phyloP scores from a whole-genome alignment of 2,329 filamentous ascomycete species.

The Cladosporium sp. region DNA sequence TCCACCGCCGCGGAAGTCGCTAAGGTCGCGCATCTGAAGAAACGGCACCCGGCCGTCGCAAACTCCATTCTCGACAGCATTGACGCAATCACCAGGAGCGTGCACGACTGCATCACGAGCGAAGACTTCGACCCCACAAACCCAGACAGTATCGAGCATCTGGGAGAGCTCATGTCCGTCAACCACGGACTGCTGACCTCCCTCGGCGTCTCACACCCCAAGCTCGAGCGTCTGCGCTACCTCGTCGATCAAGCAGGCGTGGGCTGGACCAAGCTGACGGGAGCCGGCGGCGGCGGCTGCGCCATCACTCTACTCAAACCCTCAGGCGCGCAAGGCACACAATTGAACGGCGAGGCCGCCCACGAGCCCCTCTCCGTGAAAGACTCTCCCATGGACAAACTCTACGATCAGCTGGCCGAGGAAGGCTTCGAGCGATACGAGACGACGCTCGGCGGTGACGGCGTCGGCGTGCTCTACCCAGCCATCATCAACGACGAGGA shows the following conservation, averaged over 20 bases:
- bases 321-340: constrained; percentile 44
- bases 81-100: constrained; percentile 61
- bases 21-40: constrained; percentile 71
- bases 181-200: constrained; percentile 92
- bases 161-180: constrained; percentile 85
- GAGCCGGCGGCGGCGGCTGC: constrained; percentile 90
- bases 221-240: constrained; percentile 84
- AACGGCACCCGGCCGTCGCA: constrained; percentile 68
- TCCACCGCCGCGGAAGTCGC: constrained; percentile 80
- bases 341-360: constrained; percentile 22
- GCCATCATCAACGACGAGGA: constrained; percentile 89
- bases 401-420: constrained; percentile 55
- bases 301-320: constrained; percentile 85
- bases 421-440: constrained; percentile 76
- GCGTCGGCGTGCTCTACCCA: constrained; percentile 89
- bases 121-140: constrained; percentile 62
- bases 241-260: constrained; percentile 82
- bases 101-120: constrained; percentile 47
- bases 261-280: constrained; percentile 96
- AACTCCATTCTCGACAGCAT: constrained; percentile 79
- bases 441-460: constrained; percentile 85
- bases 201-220: constrained; percentile 88
- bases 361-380: constrained; percentile 4
- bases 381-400: constrained; percentile 41
- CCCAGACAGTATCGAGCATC: constrained; percentile 57